Evolutionary conservation across 345 rosid species (phyloP).

Genomic region (Arabidopsis suecica): DNA sequence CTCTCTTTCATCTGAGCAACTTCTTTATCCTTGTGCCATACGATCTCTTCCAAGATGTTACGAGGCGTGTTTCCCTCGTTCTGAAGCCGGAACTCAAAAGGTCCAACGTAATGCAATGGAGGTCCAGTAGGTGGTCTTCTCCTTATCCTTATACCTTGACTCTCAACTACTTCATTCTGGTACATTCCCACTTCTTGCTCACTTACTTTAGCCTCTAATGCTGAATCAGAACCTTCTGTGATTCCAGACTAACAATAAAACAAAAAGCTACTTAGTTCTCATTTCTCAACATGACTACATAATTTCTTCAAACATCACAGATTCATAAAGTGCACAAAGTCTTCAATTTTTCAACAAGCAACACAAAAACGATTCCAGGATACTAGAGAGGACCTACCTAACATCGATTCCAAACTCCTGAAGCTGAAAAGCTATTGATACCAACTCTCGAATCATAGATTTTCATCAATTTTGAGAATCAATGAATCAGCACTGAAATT

Average conservation of each 20-base stretch:
- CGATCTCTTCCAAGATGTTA: constrained; percentile 86
- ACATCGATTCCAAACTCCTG: constrained; percentile 10
- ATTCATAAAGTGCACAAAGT: neutral
- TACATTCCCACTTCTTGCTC: constrained; percentile 76
- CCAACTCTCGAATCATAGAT: neutral
- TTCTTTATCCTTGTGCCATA: constrained; percentile 88
- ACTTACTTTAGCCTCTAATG: constrained; percentile 47
- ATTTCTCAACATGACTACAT: neutral
- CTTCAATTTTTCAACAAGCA: neutral
- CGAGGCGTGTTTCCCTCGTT: constrained; percentile 84
- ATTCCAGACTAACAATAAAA: constrained; percentile 49
- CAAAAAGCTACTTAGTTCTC: constrained; percentile 23
- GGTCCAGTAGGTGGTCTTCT: constrained; percentile 79
- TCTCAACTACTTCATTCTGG: constrained; percentile 70
- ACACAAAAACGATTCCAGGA: neutral
- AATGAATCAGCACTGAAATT: neutral
- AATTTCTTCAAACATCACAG: constrained; percentile 4
- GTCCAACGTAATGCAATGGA: constrained; percentile 88
- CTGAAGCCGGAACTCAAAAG: constrained; percentile 81
- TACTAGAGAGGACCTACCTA: neutral
- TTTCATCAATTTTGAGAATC: neutral
- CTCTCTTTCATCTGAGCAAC: constrained; percentile 78
- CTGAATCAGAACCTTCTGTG: constrained; percentile 46
- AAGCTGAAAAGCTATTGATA: constrained; percentile 16
- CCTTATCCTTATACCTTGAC: constrained; percentile 84